A percentile compares a stretch with the other conserved stretches of the same genome.
Evolutionary conservation across 305 asterid genomes (phyloP).

Genomic region (Fraxinus nigra): DNA sequence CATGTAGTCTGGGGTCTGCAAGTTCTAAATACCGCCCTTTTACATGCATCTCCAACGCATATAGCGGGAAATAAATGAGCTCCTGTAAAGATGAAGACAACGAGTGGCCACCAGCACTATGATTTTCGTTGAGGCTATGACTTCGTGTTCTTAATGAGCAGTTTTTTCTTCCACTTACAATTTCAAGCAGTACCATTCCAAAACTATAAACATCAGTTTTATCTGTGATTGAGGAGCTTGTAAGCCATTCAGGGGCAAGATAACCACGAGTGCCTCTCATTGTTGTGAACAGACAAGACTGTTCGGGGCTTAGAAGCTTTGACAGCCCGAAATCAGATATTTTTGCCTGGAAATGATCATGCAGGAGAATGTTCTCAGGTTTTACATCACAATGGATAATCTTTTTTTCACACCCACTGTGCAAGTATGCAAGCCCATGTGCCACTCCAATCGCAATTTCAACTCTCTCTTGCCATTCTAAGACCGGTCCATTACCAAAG

Average conservation of each 20-base stretch:
- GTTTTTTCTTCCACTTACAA: conserved; percentile 61
- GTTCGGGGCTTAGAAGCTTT: conserved; percentile 46
- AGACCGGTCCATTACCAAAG: conserved; percentile 42
- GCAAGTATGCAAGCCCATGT: conserved; percentile 59
- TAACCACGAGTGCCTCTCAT: conserved; percentile 73
- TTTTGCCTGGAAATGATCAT: conserved; percentile 45
- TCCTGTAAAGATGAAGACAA: conserved; percentile 6
- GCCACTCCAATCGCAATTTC: conserved; percentile 56
- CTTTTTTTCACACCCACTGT: conserved; percentile 53
- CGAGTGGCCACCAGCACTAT: background rate
- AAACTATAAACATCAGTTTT: conserved; percentile 62
- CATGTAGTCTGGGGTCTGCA: conserved; percentile 42
- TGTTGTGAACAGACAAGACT: conserved; percentile 48
- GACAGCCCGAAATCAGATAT: conserved; percentile 68
- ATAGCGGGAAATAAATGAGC: conserved; percentile 45
- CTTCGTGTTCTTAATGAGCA: conserved; percentile 23
- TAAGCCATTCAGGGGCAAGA: conserved; percentile 74
- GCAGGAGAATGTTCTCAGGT: conserved; percentile 66
- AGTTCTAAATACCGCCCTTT: conserved; percentile 49
- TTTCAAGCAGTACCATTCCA: conserved; percentile 63
- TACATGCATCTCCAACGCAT: conserved; percentile 58
- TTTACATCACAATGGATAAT: conserved; percentile 65
- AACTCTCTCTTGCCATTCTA: conserved; percentile 52
- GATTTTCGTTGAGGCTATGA: conserved; percentile 24
- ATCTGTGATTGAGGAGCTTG: conserved; percentile 54